Evolutionary conservation across 2,329 filamentous ascomycete genomes (phyloP).

Genomic region (Pseudofabraea citricarpa): DNA sequence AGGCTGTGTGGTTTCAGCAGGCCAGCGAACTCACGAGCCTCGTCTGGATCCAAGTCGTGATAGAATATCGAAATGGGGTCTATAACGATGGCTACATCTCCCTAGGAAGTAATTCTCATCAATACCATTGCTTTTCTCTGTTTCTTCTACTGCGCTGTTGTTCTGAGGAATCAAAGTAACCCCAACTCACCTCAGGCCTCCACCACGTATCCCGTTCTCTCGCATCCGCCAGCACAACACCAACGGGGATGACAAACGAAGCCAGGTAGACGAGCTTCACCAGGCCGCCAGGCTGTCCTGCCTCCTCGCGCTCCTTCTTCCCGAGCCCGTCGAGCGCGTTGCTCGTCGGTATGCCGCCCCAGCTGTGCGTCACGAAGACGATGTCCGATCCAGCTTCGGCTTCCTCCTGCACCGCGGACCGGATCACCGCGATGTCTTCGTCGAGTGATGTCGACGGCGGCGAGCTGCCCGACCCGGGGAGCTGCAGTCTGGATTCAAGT

Average conservation of each 20-base stretch:
- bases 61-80: slow-evolving; percentile 6
- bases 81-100: background rate
- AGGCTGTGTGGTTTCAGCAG: slow-evolving; percentile 10
- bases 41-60: slow-evolving; percentile 9
- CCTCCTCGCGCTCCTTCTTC: slow-evolving; percentile 28
- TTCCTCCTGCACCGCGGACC: slow-evolving; percentile 11
- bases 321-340: slow-evolving; percentile 31
- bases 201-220: slow-evolving; percentile 1
- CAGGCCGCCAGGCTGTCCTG: slow-evolving; percentile 32
- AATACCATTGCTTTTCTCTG: background rate
- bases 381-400: slow-evolving; percentile 31
- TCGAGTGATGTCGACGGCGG: slow-evolving; percentile 10
- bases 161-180: slow-evolving; percentile 5
- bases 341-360: slow-evolving; percentile 30
- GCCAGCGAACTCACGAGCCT: slow-evolving; percentile 9
- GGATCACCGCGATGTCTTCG: slow-evolving; percentile 12
- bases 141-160: background rate
- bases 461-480: slow-evolving; percentile 8
- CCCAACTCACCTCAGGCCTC: slow-evolving; percentile 2
- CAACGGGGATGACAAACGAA: slow-evolving; percentile 9
- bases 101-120: background rate
- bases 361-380: slow-evolving; percentile 33
- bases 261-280: slow-evolving; percentile 12
- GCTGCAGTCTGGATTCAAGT: slow-evolving; percentile 11
- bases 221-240: slow-evolving; percentile 6